Evolutionary conservation across 83 land plant species (phyloP), one percentile per base, ranked within the genome.

Genomic region (Diphasiastrum complanatum): DNA sequence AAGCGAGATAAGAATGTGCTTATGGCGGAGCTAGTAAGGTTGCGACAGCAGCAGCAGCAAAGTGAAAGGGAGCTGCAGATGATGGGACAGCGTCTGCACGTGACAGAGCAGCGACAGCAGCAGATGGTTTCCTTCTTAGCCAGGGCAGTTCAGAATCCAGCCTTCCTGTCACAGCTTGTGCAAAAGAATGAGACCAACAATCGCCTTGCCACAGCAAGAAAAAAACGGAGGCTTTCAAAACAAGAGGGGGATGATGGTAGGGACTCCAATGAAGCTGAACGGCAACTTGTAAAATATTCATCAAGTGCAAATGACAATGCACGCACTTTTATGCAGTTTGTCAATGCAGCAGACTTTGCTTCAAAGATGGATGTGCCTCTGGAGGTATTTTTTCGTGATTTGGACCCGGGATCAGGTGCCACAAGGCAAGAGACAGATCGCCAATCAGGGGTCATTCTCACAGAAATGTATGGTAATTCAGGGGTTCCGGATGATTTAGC

Each of bases 71-170:
- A 55, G 11, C 59, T 63, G 65, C 60, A 65, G 59, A 66, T 79
- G 27, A 60, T 88, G 71, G 73, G 71, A 1, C 83, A 88, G 51
- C 81, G 90, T 20, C 72, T 88, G 43, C 79, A 79, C 47, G 79
- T 77, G 37, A 89, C 84, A 74, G 96, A 89, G 72, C 83, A 79
- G 59, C 64, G 91, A 46, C 96, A 89, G 56, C 96, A 89, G 25
- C 96, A 89, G 12, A 85, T 89, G 87, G 81, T 89, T 87, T 78
- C 96, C 0, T 89, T 89, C 53, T 64, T 89, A 36, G 96, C 91
- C 23, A 89, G 83, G 54, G 96, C 91, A 4, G 75, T 89, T 72
- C 91, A 83, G 58, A 85, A 78, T 65, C 91, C 96, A 47, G 80
- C 81, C 22, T 85, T 89, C 47, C 73, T 89, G 53, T 79, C 91